phyloP scores from a whole-genome alignment of 768 basidiomycete genomes.

The Auricularia sp. region DNA sequence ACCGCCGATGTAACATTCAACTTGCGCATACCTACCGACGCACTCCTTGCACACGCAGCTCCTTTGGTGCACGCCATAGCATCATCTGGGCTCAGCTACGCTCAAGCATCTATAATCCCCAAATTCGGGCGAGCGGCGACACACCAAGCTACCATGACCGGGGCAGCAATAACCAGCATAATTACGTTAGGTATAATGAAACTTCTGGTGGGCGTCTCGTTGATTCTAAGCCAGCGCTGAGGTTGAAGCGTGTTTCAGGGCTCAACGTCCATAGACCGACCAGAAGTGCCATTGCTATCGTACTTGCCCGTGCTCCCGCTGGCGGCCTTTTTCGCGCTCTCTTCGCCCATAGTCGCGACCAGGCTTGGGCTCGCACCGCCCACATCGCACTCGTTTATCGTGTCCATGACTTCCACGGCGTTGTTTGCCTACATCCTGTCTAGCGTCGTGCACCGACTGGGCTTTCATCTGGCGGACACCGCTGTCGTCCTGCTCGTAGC shows the following conservation, averaged over 20 bases:
- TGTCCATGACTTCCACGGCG: constrained; percentile 48
- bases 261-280: constrained; percentile 19
- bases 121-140: background rate
- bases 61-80: constrained; percentile 19
- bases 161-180: constrained; percentile 33
- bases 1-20: constrained; percentile 42
- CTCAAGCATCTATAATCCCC: background rate
- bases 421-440: constrained; percentile 37
- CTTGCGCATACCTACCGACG: constrained; percentile 32
- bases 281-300: constrained; percentile 46
- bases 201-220: constrained; percentile 13
- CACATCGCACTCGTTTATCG: constrained; percentile 43
- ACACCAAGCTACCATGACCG: background rate
- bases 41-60: constrained; percentile 58
- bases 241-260: background rate
- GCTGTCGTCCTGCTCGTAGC: constrained; percentile 49
- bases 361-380: constrained; percentile 40
- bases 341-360: constrained; percentile 41
- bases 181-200: constrained; percentile 43
- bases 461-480: constrained; percentile 49
- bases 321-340: constrained; percentile 51
- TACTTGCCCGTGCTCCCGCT: constrained; percentile 52
- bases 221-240: background rate
- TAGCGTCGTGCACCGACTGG: background rate
- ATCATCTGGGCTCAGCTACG: background rate